Percentiles rank a stretch among this genome's conserved stretches.
phyloP scores from a whole-genome alignment of 495 filamentous ascomycete genomes.

The Annulohypoxylon maeteangense region DNA sequence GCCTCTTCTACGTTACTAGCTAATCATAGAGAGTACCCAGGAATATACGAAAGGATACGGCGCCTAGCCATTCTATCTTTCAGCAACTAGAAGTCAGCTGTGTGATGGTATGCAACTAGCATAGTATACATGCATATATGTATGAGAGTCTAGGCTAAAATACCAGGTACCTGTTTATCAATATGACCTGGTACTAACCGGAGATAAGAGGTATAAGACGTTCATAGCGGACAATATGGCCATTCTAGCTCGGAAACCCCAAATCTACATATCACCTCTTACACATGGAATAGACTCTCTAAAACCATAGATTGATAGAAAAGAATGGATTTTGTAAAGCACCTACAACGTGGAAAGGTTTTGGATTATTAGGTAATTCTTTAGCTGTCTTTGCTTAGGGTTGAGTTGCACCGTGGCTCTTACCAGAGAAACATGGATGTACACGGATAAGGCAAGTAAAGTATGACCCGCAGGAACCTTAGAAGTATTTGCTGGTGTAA shows the following conservation, averaged over 20 bases:
- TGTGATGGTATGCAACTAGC: not conserved
- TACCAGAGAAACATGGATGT: not conserved
- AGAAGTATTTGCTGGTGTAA: constrained; percentile 1
- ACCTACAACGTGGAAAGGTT: not conserved
- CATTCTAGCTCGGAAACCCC: not conserved
- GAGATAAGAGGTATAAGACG: constrained; percentile 14
- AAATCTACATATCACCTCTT: not conserved
- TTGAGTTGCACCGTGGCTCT: not conserved
- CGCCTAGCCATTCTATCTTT: not conserved
- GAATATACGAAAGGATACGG: not conserved
- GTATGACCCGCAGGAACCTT: constrained; percentile 7
- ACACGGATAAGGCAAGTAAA: not conserved
- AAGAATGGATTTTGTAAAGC: not conserved
- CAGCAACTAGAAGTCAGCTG: constrained; percentile 21
- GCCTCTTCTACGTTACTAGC: not conserved
- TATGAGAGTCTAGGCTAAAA: constrained; percentile 33
- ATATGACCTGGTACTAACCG: constrained; percentile 7
- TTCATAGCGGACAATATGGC: not conserved
- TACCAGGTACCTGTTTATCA: constrained; percentile 13
- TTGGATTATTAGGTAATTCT: constrained; percentile 5
- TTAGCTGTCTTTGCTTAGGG: not conserved
- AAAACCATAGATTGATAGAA: too few species aligned
- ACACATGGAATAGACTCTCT: not conserved
- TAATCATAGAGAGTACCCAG: not conserved
- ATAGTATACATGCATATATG: constrained; percentile 27